These are phyloP conservation scores for Exophiala sideris DNA, from an alignment of 2,329 filamentous ascomycete genomes.

Conservation along the genomic window DNA sequence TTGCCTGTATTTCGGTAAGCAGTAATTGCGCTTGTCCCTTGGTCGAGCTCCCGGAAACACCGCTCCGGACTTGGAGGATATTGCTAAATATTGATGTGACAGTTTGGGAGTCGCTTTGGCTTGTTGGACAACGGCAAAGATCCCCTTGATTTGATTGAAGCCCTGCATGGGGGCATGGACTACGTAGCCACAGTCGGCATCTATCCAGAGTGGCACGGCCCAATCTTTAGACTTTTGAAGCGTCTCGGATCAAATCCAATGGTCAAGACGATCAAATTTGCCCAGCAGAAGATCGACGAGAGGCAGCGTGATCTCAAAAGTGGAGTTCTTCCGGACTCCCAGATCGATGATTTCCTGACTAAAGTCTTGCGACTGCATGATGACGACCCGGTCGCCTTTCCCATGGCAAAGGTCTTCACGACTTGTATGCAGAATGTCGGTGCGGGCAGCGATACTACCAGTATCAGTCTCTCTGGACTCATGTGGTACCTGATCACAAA, in stretches of 20 bases:
- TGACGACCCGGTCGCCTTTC: slow-evolving; percentile 27
- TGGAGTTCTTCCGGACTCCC: slow-evolving; percentile 9
- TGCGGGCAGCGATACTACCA: slow-evolving; percentile 77
- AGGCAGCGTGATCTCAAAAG: not conserved
- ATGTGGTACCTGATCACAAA: slow-evolving; percentile 72
- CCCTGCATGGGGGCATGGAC: slow-evolving; percentile 31
- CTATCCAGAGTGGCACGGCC: slow-evolving; percentile 34
- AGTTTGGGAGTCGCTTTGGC: slow-evolving; percentile 34
- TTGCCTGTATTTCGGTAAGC: slow-evolving; percentile 30
- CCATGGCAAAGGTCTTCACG: slow-evolving; percentile 28
- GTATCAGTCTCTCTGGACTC: slow-evolving; percentile 65
- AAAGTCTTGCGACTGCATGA: slow-evolving; percentile 37
- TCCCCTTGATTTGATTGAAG: slow-evolving; percentile 34
- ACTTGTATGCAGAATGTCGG: slow-evolving; percentile 19
- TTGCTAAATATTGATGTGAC: not conserved
- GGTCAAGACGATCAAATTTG: slow-evolving; percentile 25
- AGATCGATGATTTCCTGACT: slow-evolving; percentile 36
- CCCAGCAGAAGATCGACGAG: slow-evolving; percentile 30
- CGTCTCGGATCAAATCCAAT: slow-evolving; percentile 33
- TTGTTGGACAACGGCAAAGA: slow-evolving; percentile 33
- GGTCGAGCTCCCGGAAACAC: not conserved
- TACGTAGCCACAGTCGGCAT: slow-evolving; percentile 43
- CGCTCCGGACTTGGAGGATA: slow-evolving; percentile 15
- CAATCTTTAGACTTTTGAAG: slow-evolving; percentile 32
- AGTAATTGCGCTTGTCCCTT: not conserved